phyloP scores from a whole-genome alignment of 1,284 basidiomycete species.

The Cerrena zonata region DNA sequence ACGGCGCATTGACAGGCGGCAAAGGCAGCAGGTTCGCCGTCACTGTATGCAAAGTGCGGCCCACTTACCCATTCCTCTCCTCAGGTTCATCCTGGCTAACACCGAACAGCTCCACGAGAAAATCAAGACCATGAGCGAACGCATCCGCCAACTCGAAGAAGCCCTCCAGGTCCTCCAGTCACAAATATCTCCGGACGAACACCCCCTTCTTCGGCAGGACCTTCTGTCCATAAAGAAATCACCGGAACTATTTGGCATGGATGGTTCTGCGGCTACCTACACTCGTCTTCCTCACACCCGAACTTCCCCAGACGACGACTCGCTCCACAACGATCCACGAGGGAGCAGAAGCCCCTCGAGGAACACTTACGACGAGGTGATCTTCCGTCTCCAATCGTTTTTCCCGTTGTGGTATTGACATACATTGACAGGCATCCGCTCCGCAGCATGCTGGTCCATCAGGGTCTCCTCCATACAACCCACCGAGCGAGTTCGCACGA shows the following conservation, averaged over 20 bases:
- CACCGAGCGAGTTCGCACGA: slow-evolving; percentile 44
- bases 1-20: slow-evolving; percentile 37
- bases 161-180: slow-evolving; percentile 51
- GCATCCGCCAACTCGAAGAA: slow-evolving; percentile 64
- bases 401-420: not conserved
- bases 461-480: slow-evolving; percentile 28
- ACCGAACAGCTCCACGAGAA: slow-evolving; percentile 68
- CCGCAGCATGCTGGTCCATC: slow-evolving; percentile 25
- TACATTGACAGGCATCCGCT: slow-evolving; percentile 5
- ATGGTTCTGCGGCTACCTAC: slow-evolving; percentile 11
- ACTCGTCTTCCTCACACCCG: not conserved
- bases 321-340: not conserved
- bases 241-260: slow-evolving; percentile 26
- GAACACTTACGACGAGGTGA: slow-evolving; percentile 11
- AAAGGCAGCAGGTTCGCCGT: slow-evolving; percentile 28
- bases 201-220: slow-evolving; percentile 60
- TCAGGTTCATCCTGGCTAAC: slow-evolving; percentile 63
- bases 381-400: not conserved
- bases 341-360: not conserved
- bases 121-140: slow-evolving; percentile 53
- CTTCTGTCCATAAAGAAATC: slow-evolving; percentile 32
- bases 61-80: slow-evolving; percentile 2
- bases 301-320: slow-evolving; percentile 12
- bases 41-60: slow-evolving; percentile 1
- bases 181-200: slow-evolving; percentile 46